Conservation (phyloP, 345 rosid genomes). For the Acer saccharum region DNA sequence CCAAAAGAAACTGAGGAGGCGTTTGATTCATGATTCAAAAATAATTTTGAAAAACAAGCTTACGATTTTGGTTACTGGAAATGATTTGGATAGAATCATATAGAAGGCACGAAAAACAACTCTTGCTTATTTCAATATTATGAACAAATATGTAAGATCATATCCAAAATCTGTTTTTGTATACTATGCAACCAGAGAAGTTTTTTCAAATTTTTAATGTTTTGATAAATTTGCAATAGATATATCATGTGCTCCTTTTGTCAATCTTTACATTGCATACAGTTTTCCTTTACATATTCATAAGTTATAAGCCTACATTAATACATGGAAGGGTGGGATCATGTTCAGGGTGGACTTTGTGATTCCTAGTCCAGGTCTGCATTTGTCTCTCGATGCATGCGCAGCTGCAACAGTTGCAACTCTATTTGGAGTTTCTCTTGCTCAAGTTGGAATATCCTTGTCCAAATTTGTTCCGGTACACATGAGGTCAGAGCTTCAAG, state of each 20-base stretch:
- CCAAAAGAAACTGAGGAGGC: background rate
- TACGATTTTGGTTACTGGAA: too few species aligned
- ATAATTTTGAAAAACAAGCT: too few species aligned
- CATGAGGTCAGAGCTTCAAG: conserved; percentile 31
- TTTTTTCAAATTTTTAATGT: background rate
- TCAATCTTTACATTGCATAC: background rate
- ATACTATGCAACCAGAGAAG: background rate
- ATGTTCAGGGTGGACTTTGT: conserved; percentile 36
- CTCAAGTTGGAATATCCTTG: conserved; percentile 33
- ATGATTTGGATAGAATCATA: too few species aligned
- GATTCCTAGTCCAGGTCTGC: conserved; percentile 31
- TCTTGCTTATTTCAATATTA: background rate
- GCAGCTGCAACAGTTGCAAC: conserved; percentile 37
- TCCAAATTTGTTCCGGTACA: conserved; percentile 28
- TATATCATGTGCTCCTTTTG: background rate
- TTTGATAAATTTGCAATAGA: background rate
- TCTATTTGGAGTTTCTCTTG: conserved; percentile 29
- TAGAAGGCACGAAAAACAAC: too few species aligned
- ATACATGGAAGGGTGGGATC: background rate
- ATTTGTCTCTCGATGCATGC: conserved; percentile 34
- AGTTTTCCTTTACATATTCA: background rate
- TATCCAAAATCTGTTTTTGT: background rate
- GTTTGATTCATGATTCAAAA: too few species aligned
- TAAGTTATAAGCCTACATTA: background rate
- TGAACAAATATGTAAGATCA: background rate